phyloP scores from a whole-genome alignment of 1,139 yeast genomes.

The Martiniozyma asiatica region DNA sequence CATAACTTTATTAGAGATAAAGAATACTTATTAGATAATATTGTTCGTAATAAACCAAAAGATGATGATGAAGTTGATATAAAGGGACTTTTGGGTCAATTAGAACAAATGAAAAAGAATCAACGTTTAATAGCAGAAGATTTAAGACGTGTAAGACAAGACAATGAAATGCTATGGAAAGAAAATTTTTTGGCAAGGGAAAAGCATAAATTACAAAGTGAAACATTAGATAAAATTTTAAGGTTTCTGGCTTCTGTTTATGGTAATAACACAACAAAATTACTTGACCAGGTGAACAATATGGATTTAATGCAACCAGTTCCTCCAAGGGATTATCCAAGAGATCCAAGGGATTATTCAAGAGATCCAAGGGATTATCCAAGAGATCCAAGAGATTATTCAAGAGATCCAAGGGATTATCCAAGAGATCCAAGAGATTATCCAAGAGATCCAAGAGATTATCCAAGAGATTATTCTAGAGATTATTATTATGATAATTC shows the following conservation, averaged over 20 bases:
- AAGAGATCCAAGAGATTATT: background rate
- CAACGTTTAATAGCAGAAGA: conserved; percentile 80
- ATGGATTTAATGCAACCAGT: conserved; percentile 9
- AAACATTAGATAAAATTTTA: conserved; percentile 76
- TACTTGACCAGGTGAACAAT: conserved; percentile 22
- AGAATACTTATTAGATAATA: conserved; percentile 53
- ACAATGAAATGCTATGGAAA: conserved; percentile 84
- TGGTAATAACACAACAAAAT: conserved; percentile 48
- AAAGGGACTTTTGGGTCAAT: conserved; percentile 49
- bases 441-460: background rate
- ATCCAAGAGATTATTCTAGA: conserved; percentile 1
- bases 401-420: too few relatives aligned
- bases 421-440: too few relatives aligned
- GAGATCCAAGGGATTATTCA: background rate
- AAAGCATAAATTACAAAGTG: conserved; percentile 73
- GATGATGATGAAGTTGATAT: conserved; percentile 43
- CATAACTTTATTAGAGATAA: conserved; percentile 52
- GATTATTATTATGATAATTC: conserved; percentile 10
- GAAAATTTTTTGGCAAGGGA: conserved; percentile 79
- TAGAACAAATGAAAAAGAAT: conserved; percentile 64
- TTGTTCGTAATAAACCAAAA: conserved; percentile 37
- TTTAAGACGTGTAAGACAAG: conserved; percentile 67
- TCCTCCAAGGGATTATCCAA: background rate
- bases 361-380: background rate
- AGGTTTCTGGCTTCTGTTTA: conserved; percentile 78